Conservation (phyloP, 768 basidiomycete species). For the Mycena maculata region DNA sequence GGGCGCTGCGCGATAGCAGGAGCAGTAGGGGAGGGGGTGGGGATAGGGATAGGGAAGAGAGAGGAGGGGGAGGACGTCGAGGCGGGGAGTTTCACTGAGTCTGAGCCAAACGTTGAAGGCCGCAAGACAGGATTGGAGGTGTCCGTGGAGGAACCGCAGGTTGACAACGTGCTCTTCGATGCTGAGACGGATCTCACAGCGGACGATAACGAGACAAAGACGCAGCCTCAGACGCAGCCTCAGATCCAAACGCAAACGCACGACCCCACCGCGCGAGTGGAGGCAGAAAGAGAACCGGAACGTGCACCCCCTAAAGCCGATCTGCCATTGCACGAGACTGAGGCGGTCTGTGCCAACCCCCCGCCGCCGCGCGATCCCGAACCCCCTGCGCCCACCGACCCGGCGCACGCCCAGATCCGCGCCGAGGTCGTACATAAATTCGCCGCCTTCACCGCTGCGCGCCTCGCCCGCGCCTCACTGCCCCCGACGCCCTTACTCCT, state of each 20-base stretch:
- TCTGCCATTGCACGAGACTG: no score
- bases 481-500: not conserved
- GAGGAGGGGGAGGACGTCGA: not conserved
- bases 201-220: not conserved
- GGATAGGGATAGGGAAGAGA: not conserved
- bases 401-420: constrained; percentile 20
- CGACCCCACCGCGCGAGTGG: not conserved
- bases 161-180: not conserved
- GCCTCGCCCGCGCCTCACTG: constrained; percentile 10
- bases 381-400: not conserved
- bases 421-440: constrained; percentile 23
- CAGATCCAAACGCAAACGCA: not conserved
- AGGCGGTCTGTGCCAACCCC: no score
- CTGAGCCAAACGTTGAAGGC: no score
- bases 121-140: no score
- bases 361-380: not conserved
- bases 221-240: not conserved
- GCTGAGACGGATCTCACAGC: not conserved
- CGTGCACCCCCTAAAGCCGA: not conserved
- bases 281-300: not conserved
- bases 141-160: no score
- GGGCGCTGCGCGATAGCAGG: no score
- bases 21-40: not conserved
- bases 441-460: constrained; percentile 28
- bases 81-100: no score